Evolutionary conservation across 371 early-diverging fungal genomes (phyloP).

Genomic region (Apophysomyces elegans): DNA sequence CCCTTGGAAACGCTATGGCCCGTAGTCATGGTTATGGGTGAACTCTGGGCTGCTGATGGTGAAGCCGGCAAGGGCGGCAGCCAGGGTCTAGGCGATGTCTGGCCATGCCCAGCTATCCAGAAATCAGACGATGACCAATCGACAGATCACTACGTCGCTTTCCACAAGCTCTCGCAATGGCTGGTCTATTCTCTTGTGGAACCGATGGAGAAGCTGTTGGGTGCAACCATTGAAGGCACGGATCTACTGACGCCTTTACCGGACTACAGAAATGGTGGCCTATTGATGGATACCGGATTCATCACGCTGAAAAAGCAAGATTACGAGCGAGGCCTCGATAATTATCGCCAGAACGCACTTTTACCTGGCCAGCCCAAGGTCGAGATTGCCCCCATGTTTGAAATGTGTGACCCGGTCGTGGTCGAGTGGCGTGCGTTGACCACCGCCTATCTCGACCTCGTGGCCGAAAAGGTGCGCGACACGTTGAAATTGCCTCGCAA

Average conservation of each 20-base stretch:
- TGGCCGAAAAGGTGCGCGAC: slow-evolving; percentile 71
- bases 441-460: slow-evolving; percentile 79
- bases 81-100: slow-evolving; percentile 83
- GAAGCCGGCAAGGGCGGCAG: slow-evolving; percentile 60
- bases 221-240: slow-evolving; percentile 67
- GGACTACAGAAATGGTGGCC: slow-evolving; percentile 88
- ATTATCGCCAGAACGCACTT: slow-evolving; percentile 48
- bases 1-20: slow-evolving; percentile 80
- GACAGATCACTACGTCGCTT: slow-evolving; percentile 65
- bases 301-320: slow-evolving; percentile 44
- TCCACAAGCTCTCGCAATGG: slow-evolving; percentile 95
- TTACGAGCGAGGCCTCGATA: slow-evolving; percentile 49
- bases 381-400: slow-evolving; percentile 72
- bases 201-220: slow-evolving; percentile 69
- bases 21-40: slow-evolving; percentile 66
- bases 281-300: slow-evolving; percentile 54
- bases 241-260: slow-evolving; percentile 86
- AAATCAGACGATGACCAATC: slow-evolving; percentile 23
- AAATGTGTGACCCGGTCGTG: slow-evolving; percentile 81
- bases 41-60: slow-evolving; percentile 55
- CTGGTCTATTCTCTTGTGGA: slow-evolving; percentile 91
- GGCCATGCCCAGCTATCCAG: slow-evolving; percentile 68
- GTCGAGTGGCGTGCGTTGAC: slow-evolving; percentile 95
- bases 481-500: slow-evolving; percentile 60
- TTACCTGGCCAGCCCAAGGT: slow-evolving; percentile 50